A percentile compares a stretch with the other conserved stretches of the same genome.
Conservation (phyloP, 2,329 filamentous ascomycete species). For the Fusarium dlaminii region DNA sequence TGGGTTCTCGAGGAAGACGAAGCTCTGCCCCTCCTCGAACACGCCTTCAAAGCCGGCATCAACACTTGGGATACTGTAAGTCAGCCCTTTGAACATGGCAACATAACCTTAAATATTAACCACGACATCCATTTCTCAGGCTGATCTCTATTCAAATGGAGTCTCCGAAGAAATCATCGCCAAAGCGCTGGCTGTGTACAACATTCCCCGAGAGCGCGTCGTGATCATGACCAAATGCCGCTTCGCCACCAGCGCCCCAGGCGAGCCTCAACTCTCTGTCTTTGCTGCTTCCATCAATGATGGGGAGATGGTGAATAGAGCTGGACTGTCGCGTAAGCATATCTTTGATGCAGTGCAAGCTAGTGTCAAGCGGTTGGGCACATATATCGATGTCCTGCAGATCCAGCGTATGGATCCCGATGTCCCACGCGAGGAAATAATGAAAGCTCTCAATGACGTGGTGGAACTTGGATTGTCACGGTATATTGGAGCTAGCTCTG, state of each 20-base stretch:
- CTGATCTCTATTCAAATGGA: neutral
- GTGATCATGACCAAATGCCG: neutral
- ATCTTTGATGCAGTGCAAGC: neutral
- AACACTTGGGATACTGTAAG: neutral
- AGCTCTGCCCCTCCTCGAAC: neutral
- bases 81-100: neutral
- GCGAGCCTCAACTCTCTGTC: neutral
- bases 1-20: neutral
- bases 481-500: neutral
- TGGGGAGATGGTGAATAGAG: neutral
- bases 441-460: neutral
- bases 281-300: neutral
- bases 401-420: neutral
- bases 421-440: neutral
- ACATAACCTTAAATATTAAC: fast-evolving
- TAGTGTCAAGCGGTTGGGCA: neutral
- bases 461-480: neutral
- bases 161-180: neutral
- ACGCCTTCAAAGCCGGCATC: neutral
- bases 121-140: fast-evolving
- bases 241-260: neutral
- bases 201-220: neutral
- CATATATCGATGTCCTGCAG: neutral
- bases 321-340: neutral
- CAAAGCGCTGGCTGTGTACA: neutral